These are phyloP conservation scores for Penicillium janthinellum DNA, from an alignment of 2,329 filamentous ascomycete genomes.

Conservation along the genomic window DNA sequence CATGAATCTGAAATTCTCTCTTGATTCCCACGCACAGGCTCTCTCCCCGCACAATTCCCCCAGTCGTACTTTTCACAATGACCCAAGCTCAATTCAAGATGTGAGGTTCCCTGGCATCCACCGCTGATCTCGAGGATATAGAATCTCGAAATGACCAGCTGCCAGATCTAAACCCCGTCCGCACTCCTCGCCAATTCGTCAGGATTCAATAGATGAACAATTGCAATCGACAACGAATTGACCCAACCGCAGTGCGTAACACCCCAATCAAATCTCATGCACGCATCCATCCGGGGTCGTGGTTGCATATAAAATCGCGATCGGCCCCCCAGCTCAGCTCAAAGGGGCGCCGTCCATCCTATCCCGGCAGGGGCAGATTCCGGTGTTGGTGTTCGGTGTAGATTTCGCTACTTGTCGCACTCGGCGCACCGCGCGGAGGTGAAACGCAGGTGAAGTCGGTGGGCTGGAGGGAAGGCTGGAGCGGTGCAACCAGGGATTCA, in stretches of 20 bases:
- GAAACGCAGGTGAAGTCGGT: background rate
- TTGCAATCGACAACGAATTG: background rate
- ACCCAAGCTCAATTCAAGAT: too few relatives aligned
- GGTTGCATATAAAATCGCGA: slow-evolving; percentile 23
- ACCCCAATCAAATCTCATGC: slow-evolving; percentile 14
- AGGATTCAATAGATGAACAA: background rate
- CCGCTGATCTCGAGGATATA: background rate
- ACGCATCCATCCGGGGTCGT: slow-evolving; percentile 14
- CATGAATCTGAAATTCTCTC: background rate
- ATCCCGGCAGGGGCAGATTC: background rate
- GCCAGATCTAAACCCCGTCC: background rate
- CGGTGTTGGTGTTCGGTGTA: background rate
- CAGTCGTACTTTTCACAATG: too few relatives aligned
- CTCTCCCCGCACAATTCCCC: too few relatives aligned
- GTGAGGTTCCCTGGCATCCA: too few relatives aligned
- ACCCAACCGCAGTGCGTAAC: background rate
- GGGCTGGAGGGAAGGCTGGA: slow-evolving; percentile 11
- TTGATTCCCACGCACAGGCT: background rate
- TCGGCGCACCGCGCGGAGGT: background rate
- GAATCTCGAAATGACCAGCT: background rate
- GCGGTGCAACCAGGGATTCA: background rate
- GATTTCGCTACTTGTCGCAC: background rate
- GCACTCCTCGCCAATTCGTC: background rate
- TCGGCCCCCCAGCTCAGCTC: slow-evolving; percentile 7
- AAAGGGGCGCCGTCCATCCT: slow-evolving; percentile 11